Evolutionary conservation across 768 basidiomycete species (phyloP).

Genomic region (Exsudoporus frostii): DNA sequence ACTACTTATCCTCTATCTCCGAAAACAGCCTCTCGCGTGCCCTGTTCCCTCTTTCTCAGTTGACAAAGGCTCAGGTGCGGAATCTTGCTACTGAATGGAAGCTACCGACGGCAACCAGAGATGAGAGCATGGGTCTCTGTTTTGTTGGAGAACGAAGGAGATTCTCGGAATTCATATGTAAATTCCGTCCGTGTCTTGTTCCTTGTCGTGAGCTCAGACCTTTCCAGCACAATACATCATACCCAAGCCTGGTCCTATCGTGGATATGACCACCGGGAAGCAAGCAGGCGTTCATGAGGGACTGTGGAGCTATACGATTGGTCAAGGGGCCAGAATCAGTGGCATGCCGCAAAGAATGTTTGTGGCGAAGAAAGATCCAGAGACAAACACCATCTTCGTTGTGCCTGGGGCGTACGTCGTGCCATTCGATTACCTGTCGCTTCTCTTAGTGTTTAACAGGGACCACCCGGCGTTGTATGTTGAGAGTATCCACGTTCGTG

Average conservation of each 20-base stretch:
- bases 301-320: slow-evolving; percentile 83
- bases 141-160: slow-evolving; percentile 81
- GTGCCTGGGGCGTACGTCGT: slow-evolving; percentile 65
- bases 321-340: slow-evolving; percentile 67
- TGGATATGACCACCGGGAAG: slow-evolving; percentile 53
- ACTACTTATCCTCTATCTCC: slow-evolving; percentile 79
- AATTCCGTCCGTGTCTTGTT: slow-evolving; percentile 19
- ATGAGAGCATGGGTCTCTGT: slow-evolving; percentile 93
- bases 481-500: slow-evolving; percentile 35
- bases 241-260: slow-evolving; percentile 65
- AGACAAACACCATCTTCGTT: slow-evolving; percentile 66
- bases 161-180: slow-evolving; percentile 74
- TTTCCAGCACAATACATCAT: slow-evolving; percentile 70
- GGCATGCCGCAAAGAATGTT: slow-evolving; percentile 65
- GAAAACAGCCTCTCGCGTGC: slow-evolving; percentile 64
- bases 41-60: slow-evolving; percentile 70
- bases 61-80: slow-evolving; percentile 71
- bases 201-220: not conserved
- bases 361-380: slow-evolving; percentile 67
- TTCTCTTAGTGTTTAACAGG: slow-evolving; percentile 32
- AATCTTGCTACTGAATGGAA: slow-evolving; percentile 58
- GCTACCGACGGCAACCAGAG: slow-evolving; percentile 70
- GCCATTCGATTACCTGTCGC: not conserved
- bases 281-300: slow-evolving; percentile 64
- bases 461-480: slow-evolving; percentile 58